phyloP scores from a whole-genome alignment of 2,329 filamentous ascomycete species.

The Taxawa tesnikishii region DNA sequence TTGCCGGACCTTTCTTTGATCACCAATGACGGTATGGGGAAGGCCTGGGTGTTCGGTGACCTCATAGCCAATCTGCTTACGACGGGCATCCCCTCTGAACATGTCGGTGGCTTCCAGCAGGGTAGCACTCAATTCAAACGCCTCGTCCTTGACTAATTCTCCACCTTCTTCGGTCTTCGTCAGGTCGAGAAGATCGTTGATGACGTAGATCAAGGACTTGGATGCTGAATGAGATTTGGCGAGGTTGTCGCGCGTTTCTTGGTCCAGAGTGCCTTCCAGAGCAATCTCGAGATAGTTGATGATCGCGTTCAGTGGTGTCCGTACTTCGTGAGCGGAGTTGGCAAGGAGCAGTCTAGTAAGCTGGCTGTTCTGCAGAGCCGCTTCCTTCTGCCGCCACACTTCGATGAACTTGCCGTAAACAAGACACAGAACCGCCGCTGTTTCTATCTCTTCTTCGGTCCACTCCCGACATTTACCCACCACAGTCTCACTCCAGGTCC shows the following conservation, averaged over 20 bases:
- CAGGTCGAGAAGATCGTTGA: slow-evolving; percentile 80
- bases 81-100: slow-evolving; percentile 60
- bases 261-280: slow-evolving; percentile 65
- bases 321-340: slow-evolving; percentile 84
- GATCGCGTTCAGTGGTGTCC: slow-evolving; percentile 82
- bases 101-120: slow-evolving; percentile 66
- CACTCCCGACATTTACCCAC: slow-evolving; percentile 75
- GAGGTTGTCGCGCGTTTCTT: slow-evolving; percentile 74
- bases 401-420: slow-evolving; percentile 88
- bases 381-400: slow-evolving; percentile 85
- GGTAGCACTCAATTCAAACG: slow-evolving; percentile 60
- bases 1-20: slow-evolving; percentile 69
- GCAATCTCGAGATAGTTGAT: slow-evolving; percentile 93
- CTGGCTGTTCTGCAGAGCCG: slow-evolving; percentile 67
- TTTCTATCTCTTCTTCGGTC: slow-evolving; percentile 82
- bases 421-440: slow-evolving; percentile 72
- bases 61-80: slow-evolving; percentile 62
- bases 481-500: slow-evolving; percentile 69
- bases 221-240: slow-evolving; percentile 79
- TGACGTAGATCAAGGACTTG: slow-evolving; percentile 85
- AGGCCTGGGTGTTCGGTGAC: slow-evolving; percentile 56
- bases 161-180: slow-evolving; percentile 81
- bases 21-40: slow-evolving; percentile 61
- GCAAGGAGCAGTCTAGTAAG: slow-evolving; percentile 67
- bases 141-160: slow-evolving; percentile 65